Evolutionary conservation across 768 basidiomycete genomes (phyloP).

Genomic region (Tulasnella calospora): DNA sequence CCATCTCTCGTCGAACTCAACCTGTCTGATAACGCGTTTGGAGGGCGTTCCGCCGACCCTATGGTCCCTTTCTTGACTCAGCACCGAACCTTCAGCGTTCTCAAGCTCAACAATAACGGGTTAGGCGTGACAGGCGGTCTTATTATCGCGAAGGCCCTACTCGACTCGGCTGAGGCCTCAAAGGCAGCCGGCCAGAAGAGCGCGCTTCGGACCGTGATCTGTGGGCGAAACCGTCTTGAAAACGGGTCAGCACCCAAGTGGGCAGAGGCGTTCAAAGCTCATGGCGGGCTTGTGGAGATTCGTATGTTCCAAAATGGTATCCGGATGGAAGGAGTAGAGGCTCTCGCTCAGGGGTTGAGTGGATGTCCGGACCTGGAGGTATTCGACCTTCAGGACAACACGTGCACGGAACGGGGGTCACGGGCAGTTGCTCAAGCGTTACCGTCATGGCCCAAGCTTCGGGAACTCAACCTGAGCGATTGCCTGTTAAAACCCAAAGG

Average conservation of each 20-base stretch:
- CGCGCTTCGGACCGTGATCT: constrained; percentile 75
- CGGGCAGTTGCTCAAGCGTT: constrained; percentile 61
- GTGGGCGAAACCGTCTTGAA: constrained; percentile 94
- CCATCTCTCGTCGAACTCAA: constrained; percentile 79
- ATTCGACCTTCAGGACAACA: constrained; percentile 88
- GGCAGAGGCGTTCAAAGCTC: constrained; percentile 83
- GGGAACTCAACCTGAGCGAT: constrained; percentile 84
- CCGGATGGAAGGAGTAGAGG: constrained; percentile 80
- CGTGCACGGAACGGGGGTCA: constrained; percentile 57
- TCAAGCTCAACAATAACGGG: constrained; percentile 95
- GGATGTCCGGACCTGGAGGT: constrained; percentile 60
- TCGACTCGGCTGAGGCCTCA: constrained; percentile 64
- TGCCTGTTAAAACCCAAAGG: constrained; percentile 83
- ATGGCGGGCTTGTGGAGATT: constrained; percentile 75
- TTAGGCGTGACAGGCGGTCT: constrained; percentile 85
- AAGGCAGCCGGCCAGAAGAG: constrained; percentile 62
- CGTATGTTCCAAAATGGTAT: constrained; percentile 98
- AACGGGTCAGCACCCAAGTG: constrained; percentile 77
- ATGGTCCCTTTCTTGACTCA: constrained; percentile 83
- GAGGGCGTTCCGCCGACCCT: constrained; percentile 88
- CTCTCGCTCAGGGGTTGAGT: constrained; percentile 68
- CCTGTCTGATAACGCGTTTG: constrained; percentile 94
- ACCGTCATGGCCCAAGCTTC: constrained; percentile 62
- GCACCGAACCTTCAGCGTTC: constrained; percentile 74
- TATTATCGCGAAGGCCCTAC: constrained; percentile 78